Evolutionary conservation across 2,329 filamentous ascomycete species (phyloP), one percentile per base, ranked within the genome.

Genomic region (Fusarium albosuccineum): DNA sequence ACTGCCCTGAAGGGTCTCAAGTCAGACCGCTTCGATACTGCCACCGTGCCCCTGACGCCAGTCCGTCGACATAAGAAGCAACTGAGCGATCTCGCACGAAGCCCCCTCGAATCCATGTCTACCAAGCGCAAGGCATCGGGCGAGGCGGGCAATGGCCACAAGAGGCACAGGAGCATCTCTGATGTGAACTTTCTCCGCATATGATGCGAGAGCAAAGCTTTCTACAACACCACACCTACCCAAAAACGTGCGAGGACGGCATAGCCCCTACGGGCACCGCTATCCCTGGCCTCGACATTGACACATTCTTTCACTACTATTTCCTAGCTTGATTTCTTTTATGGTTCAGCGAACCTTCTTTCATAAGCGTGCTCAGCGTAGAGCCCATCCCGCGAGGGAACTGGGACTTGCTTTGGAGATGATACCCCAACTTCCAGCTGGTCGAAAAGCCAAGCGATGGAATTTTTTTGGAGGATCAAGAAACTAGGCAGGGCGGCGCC

Each of bases 31-130:
- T 85, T 92, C 66, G 85, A 86, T 59, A 89, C 88, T 34, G 89
- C 89, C 39, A 87, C 87, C 39, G 85, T 87, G 3, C 89, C 90
- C n/a, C 85, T 92, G 63, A 92, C 90, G 4, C 90, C 90, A 2
- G 82, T 87, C 48, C 86, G 90, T 51, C 86, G 88, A 63, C 85
- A 85, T 41, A 88, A 86, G 78, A 82, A 79, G 58, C 76, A 78
- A 40, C 73, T 80, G 72, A 76, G 81, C 51, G 82, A 84, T 57
- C 68, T 80, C 36, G 73, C 80, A 37, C 82, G 82, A 63, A 87
- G 85, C 70, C 85, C 86, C 17, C 79, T 87, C 9, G 82, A 84
- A 29, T 75, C 78, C 3, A 67, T 80, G 27, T 81, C 83, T 29
- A 81, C 84, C 55, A 89, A 88, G 77, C 83, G 86, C 64, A 89